Conservation (phyloP, 495 filamentous ascomycete genomes). For the Podospora fimiseda region DNA sequence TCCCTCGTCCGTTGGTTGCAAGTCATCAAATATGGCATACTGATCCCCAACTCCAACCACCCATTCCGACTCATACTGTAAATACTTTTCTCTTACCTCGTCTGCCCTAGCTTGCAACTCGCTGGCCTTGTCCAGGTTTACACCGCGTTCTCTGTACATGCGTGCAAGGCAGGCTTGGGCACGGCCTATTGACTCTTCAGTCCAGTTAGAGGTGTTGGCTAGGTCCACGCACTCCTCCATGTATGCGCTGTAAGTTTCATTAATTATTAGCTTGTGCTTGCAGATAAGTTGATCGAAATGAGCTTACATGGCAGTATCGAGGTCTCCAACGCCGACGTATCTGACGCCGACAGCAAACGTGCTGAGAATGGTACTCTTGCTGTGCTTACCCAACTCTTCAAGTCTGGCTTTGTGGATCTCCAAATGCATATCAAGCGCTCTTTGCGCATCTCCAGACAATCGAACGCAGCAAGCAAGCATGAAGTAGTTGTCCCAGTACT, state of each 20-base stretch:
- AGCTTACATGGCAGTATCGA: slow-evolving; percentile 2
- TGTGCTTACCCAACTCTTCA: slow-evolving; percentile 10
- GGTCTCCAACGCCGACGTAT: slow-evolving; percentile 3
- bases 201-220: not conserved
- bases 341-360: slow-evolving; percentile 21
- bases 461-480: slow-evolving; percentile 18
- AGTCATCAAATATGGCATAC: not conserved
- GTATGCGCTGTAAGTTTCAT: too few relatives aligned
- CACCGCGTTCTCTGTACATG: not conserved
- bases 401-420: slow-evolving; percentile 11
- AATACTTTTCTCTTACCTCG: not conserved
- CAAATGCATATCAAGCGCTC: slow-evolving; percentile 14
- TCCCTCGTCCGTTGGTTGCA: slow-evolving; percentile 2
- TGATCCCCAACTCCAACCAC: not conserved
- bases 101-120: not conserved
- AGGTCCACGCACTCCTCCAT: slow-evolving; percentile 4
- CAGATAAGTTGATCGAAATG: not conserved
- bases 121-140: not conserved
- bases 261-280: not conserved
- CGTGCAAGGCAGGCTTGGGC: not conserved
- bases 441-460: slow-evolving; percentile 10
- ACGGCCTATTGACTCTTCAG: not conserved
- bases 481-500: slow-evolving; percentile 15
- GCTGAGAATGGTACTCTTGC: slow-evolving; percentile 17
- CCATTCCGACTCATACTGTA: not conserved